Evolutionary conservation across 2,329 filamentous ascomycete species (phyloP), one percentile per base, ranked within the genome.

Genomic region (Colletotrichum filicis): DNA sequence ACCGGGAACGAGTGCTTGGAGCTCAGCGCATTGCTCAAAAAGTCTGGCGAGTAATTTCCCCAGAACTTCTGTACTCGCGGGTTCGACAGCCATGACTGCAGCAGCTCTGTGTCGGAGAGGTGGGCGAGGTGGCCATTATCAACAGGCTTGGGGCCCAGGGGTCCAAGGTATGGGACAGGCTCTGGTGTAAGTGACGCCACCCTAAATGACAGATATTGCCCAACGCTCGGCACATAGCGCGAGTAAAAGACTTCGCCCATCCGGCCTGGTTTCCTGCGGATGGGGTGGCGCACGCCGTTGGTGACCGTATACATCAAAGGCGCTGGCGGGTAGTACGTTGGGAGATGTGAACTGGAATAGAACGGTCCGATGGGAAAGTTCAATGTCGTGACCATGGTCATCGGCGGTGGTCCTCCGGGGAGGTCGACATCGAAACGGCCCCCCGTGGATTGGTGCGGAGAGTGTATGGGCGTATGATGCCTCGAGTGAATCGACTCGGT

Each of bases 231-330:
- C 19, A 98, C 87, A 80, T 93, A 98, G 66, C 97, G 93, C 0
- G 92, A 93, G 81, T 99, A 99, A 78, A 99, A 96, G 0, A 94
- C 91, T 78, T 98, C 95, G 16, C 95, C 95, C 87, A 97, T 95
- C 3, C 94, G 92, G 1, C 95, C 94, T 0, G 96, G 95, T 80
- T 97, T 98, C 1, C 94, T 93, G 0, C 97, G 91, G 55, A 97
- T 86, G 0, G 97, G 97, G 79, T 99, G 97, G 0, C 95, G 92
- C 58, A 95, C 86, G 72, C 92, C 90, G 79, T 94, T 91, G 2
- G 94, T 95, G 74, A 93, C 91, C 4, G 89, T 92, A 80, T 96
- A 98, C 76, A 96, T 94, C 9, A 94, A 84, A 1, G 97, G 94
- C 2, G 93, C 87, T 0, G 95, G 95, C 2, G 95, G 95, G 77